These are phyloP conservation scores for Sarocladiaceae sp. DNA, from an alignment of 2,329 filamentous ascomycete genomes.

Conservation along the genomic window DNA sequence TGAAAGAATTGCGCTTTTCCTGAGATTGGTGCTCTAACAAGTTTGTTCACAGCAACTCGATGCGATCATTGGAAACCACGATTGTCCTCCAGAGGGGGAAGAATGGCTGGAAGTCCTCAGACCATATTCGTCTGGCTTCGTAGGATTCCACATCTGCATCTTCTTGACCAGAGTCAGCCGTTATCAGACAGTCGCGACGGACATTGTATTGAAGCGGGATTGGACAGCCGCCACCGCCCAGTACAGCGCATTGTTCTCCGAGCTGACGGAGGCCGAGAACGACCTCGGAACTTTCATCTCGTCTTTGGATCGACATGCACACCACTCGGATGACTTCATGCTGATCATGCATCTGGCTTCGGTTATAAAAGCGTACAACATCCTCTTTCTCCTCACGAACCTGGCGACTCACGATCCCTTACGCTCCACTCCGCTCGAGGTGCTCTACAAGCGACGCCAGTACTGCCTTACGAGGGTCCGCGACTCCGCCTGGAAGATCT, in stretches of 20 bases:
- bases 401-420: constrained; percentile 26
- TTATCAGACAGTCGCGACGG: constrained; percentile 21
- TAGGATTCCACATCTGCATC: constrained; percentile 19
- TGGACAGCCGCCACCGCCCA: constrained; percentile 20
- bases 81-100: constrained; percentile 29
- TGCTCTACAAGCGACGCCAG: constrained; percentile 22
- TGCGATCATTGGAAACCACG: constrained; percentile 23
- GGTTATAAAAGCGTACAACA: constrained; percentile 28
- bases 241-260: constrained; percentile 19
- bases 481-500: constrained; percentile 20
- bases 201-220: constrained; percentile 21
- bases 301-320: constrained; percentile 7
- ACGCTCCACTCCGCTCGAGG: constrained; percentile 17
- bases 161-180: constrained; percentile 22
- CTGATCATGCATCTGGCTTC: constrained; percentile 14
- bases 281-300: constrained; percentile 15
- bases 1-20: too few relatives aligned
- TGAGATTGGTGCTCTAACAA: background rate
- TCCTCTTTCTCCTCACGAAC: constrained; percentile 26
- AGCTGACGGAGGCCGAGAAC: constrained; percentile 20
- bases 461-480: constrained; percentile 22
- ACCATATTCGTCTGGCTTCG: constrained; percentile 13
- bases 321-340: background rate
- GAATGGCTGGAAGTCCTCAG: constrained; percentile 28
- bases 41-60: constrained; percentile 30